Evolutionary conservation across 768 basidiomycete genomes (phyloP).

Genomic region (Albatrellus ellisii): DNA sequence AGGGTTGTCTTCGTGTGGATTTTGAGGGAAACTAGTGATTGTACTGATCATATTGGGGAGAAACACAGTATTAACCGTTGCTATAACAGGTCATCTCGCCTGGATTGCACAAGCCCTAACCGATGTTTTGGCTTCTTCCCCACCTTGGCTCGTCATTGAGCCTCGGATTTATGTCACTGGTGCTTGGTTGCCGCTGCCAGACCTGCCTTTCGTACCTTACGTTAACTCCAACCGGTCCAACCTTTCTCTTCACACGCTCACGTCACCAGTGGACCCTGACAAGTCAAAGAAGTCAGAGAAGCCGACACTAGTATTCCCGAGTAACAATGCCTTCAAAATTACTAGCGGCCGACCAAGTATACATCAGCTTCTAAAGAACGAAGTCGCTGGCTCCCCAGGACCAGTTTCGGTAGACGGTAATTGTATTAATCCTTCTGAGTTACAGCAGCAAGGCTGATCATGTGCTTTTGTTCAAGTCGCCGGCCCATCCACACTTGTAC

Average conservation of each 20-base stretch:
- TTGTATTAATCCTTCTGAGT: conserved; percentile 1
- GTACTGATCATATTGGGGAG: no score
- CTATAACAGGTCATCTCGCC: conserved; percentile 23
- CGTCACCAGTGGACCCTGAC: no score
- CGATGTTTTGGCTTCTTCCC: conserved; percentile 20
- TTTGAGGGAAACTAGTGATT: conserved; percentile 32
- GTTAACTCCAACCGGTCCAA: conserved; percentile 3
- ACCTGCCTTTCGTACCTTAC: conserved; percentile 12
- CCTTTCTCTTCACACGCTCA: conserved; percentile 4
- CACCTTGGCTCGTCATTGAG: conserved; percentile 23
- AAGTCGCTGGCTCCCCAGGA: conserved; percentile 24
- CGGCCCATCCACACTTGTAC: conserved; percentile 27
- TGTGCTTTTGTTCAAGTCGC: conserved; percentile 25
- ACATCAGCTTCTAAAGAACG: conserved; percentile 28
- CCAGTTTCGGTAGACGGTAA: conserved; percentile 35
- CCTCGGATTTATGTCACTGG: conserved; percentile 32
- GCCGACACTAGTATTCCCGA: conserved; percentile 20
- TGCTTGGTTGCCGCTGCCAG: neutral
- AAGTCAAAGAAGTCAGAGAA: conserved; percentile 20
- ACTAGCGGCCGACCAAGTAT: conserved; percentile 31
- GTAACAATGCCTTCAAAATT: conserved; percentile 25
- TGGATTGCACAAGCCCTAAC: conserved; percentile 30
- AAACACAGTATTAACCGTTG: no score
- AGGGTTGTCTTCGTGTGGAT: conserved; percentile 40
- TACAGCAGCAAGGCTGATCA: conserved; percentile 1